phyloP scores from a whole-genome alignment of 495 filamentous ascomycete species.

The Jackrogersella minutella region DNA sequence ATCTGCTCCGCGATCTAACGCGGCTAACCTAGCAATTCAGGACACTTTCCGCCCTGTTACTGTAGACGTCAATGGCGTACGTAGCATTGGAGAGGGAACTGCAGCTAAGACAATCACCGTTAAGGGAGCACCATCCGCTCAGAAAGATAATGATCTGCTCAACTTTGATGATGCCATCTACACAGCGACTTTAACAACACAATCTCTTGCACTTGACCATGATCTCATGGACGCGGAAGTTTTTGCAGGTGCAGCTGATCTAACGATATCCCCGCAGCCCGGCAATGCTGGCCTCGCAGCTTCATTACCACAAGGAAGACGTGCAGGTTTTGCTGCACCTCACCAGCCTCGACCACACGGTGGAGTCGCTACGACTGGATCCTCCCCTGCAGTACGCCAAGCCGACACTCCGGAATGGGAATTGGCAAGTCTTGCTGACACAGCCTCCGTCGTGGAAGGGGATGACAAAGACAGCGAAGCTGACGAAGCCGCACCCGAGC shows the following conservation, averaged over 20 bases:
- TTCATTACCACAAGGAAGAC: neutral
- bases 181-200: neutral
- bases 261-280: too few species aligned
- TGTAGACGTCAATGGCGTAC: slow-evolving; percentile 22
- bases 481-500: neutral
- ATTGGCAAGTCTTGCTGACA: neutral
- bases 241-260: neutral
- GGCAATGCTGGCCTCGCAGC: neutral
- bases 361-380: neutral
- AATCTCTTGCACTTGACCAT: neutral
- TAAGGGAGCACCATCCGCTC: slow-evolving; percentile 6
- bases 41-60: slow-evolving; percentile 39
- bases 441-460: neutral
- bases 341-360: neutral
- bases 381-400: neutral
- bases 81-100: slow-evolving; percentile 16
- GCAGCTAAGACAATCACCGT: neutral
- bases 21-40: neutral
- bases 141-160: slow-evolving; percentile 20
- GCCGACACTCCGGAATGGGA: slow-evolving; percentile 29
- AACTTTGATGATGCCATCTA: slow-evolving; percentile 10
- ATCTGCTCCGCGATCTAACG: neutral
- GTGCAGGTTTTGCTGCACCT: neutral
- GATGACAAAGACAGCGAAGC: too few species aligned
- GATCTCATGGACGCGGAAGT: neutral